A percentile compares a stretch with the other conserved stretches of the same genome.
These are phyloP conservation scores for Rostrohypoxylon terebratum DNA, from an alignment of 495 filamentous ascomycete genomes.

Conservation along the genomic window DNA sequence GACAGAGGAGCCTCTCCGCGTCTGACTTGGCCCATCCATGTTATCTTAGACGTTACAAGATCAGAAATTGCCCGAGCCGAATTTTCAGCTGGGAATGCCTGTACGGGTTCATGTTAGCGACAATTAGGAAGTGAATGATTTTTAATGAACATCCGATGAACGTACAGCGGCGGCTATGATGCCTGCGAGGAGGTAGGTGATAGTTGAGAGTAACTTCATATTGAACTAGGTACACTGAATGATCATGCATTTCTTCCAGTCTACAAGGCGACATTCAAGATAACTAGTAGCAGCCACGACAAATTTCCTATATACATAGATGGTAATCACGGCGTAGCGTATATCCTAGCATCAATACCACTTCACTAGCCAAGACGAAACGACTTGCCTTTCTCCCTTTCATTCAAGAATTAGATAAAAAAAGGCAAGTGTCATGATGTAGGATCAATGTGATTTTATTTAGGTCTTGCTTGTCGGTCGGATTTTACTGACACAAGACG, in stretches of 20 bases:
- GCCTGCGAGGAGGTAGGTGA: constrained; percentile 19
- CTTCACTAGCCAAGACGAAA: constrained; percentile 21
- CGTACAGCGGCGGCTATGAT: constrained; percentile 17
- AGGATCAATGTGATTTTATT: constrained; percentile 21
- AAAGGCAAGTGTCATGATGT: constrained; percentile 34
- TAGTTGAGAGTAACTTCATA: constrained; percentile 28
- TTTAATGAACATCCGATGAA: background rate
- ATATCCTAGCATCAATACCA: constrained; percentile 18
- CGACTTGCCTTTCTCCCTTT: constrained; percentile 9
- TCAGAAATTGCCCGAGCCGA: background rate
- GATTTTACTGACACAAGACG: constrained; percentile 2
- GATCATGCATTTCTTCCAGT: background rate
- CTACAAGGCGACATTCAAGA: background rate
- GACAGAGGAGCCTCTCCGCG: constrained; percentile 16
- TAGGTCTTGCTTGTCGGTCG: constrained; percentile 14
- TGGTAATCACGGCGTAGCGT: background rate
- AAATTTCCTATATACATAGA: constrained; percentile 28
- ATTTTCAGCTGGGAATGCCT: constrained; percentile 27
- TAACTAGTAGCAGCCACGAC: background rate
- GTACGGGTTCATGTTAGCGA: constrained; percentile 2
- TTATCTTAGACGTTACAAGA: constrained; percentile 16
- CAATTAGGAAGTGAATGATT: background rate
- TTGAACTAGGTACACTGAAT: background rate
- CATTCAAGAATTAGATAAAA: constrained; percentile 21
- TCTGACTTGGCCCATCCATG: constrained; percentile 32